phyloP scores from a whole-genome alignment of 2,329 filamentous ascomycete genomes.

The Colletotrichum tamarilloi region DNA sequence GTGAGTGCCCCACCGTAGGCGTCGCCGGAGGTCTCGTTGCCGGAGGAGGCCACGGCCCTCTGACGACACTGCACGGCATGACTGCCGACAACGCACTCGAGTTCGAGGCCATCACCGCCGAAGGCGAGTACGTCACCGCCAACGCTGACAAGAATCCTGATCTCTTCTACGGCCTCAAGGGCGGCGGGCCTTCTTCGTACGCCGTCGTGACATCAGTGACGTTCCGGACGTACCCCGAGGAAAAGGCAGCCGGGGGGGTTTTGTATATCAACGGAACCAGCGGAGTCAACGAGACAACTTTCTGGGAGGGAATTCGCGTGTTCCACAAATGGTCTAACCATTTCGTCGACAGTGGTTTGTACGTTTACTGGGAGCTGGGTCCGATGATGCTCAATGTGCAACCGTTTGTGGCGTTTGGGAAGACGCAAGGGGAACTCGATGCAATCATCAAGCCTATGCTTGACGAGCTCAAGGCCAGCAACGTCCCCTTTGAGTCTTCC shows the following conservation, averaged over 20 bases:
- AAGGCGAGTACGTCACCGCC: constrained; percentile 56
- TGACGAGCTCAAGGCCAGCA: constrained; percentile 44
- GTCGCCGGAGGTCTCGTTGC: constrained; percentile 70
- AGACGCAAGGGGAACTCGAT: constrained; percentile 48
- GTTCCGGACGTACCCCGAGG: constrained; percentile 61
- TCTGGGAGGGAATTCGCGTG: constrained; percentile 58
- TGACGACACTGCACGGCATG: constrained; percentile 56
- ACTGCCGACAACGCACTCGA: constrained; percentile 60
- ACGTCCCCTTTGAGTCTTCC: constrained; percentile 42
- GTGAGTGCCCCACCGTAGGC: constrained; percentile 67
- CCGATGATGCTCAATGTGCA: constrained; percentile 51
- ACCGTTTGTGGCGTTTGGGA: constrained; percentile 50
- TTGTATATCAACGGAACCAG: constrained; percentile 50
- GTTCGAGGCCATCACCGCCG: constrained; percentile 56
- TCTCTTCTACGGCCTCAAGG: constrained; percentile 67
- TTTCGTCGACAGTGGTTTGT: constrained; percentile 54
- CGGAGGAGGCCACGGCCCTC: constrained; percentile 66
- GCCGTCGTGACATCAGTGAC: constrained; percentile 64
- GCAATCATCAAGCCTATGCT: constrained; percentile 49
- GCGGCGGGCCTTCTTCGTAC: constrained; percentile 64
- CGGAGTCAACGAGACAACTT: constrained; percentile 51
- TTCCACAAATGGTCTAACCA: constrained; percentile 57
- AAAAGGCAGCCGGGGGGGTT: constrained; percentile 53
- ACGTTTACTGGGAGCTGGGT: constrained; percentile 56
- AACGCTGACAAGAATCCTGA: constrained; percentile 58